Percentiles rank a stretch among this genome's conserved stretches.
Conservation (phyloP, 2,329 filamentous ascomycete species). For the Pseudopyrenochaeta lycopersici region DNA sequence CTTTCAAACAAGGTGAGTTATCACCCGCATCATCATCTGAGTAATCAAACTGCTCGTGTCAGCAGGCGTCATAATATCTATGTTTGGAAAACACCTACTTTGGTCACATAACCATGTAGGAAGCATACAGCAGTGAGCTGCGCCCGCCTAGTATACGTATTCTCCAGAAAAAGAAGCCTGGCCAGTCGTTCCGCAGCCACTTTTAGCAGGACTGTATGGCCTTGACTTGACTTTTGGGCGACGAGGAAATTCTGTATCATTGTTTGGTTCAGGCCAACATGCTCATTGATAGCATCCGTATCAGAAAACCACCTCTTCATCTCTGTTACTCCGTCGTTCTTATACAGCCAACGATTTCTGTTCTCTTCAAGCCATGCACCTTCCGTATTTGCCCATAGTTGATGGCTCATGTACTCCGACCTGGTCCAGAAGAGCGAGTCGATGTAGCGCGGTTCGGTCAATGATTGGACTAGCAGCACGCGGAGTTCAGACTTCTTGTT, state of each 20-base stretch:
- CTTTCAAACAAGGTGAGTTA: neutral
- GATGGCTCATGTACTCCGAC: neutral
- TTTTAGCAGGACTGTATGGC: neutral
- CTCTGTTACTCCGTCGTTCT: neutral
- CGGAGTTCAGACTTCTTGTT: neutral
- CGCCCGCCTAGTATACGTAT: neutral
- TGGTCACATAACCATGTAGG: neutral
- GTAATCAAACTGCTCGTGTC: neutral
- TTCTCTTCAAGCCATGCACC: neutral
- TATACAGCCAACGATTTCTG: neutral
- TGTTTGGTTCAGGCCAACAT: neutral
- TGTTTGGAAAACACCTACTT: neutral
- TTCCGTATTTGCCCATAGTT: neutral
- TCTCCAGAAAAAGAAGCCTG: neutral
- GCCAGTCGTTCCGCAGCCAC: neutral
- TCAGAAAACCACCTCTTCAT: neutral
- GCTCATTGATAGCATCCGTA: neutral
- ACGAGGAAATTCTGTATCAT: neutral
- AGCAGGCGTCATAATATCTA: neutral
- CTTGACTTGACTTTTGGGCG: neutral
- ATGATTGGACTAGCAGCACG: neutral
- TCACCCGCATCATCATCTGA: neutral
- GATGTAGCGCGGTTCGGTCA: neutral
- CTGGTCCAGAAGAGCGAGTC: neutral
- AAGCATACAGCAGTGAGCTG: neutral